Base-by-base conservation (phyloP, 2,329 filamentous ascomycete genomes). In the Septoria petroselini region DNA sequence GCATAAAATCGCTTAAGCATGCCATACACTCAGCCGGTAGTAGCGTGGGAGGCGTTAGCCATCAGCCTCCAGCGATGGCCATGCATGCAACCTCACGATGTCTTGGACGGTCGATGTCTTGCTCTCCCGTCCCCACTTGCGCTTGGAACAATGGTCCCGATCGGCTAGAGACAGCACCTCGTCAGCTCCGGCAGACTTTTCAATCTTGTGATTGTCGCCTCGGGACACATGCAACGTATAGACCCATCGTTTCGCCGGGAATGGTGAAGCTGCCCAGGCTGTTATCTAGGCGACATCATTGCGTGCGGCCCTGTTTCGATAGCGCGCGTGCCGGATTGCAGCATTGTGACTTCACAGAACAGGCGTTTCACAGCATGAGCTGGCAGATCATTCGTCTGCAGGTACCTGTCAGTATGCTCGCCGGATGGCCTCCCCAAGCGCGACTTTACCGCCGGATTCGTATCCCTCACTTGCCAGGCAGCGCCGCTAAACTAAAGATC, bases 401-500 rank as follows among this genome's bases (percentile, higher is more conserved):
- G 57, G 57, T 58, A 54, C 56, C 41, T 25, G 54, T 51, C 41
- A 31, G 30, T 51, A 48, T 47, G 39, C 44, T 54, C 48, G 38
- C 41, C 57, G 57, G 54, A 52, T 49, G 49, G 41, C 41, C 31
- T 59, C 34, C 49, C 43, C 48, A 48, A 35, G 49, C 49, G 49
- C 54, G 49, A 48, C 34, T 41, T 54, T 53, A 50, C 55, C 55
- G 55, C 55, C 55, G 57, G 57, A 55, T 47, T 49, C 25, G 45
- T 40, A 25, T 41, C 35, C 54, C 55, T 48, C 51, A 47, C 48
- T 53, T 52, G 38, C 42, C 23, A 54, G 41, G 41, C 45, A 34
- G 45, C 29, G 41, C 48, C 45, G 49, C 48, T 55, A 47, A 46
- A 52, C 35, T 34, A 19, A 31, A 38, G 45, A 53, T 58, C 53